phyloP scores from a whole-genome alignment of 768 basidiomycete species.

The Mycena maculata region DNA sequence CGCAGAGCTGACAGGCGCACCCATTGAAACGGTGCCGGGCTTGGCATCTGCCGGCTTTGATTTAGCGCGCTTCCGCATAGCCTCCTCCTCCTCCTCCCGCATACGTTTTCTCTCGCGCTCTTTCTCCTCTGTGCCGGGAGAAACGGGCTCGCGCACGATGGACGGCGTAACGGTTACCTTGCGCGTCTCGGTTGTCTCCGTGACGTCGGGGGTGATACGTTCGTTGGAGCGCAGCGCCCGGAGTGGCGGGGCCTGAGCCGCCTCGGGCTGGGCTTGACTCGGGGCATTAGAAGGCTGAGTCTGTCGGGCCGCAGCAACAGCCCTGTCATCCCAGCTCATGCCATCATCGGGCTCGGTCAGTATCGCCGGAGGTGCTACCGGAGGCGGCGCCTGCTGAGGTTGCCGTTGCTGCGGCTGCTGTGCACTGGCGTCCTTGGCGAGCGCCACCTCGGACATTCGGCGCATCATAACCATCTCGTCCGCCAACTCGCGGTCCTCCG shows the following conservation, averaged over 20 bases:
- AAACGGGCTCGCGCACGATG: constrained; percentile 67
- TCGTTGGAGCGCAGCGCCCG: constrained; percentile 63
- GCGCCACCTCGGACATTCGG: constrained; percentile 42
- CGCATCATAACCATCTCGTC: constrained; percentile 60
- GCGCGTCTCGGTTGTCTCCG: constrained; percentile 77
- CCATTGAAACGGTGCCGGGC: constrained; percentile 53
- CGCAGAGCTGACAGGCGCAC: constrained; percentile 57
- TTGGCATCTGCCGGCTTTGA: constrained; percentile 61
- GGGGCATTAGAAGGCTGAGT: constrained; percentile 16
- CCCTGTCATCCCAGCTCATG: constrained; percentile 88
- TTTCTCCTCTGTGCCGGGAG: constrained; percentile 8
- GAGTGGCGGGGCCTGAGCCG: constrained; percentile 44
- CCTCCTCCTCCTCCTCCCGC: constrained; percentile 55
- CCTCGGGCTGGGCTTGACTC: constrained; percentile 46
- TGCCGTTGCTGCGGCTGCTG: constrained; percentile 5
- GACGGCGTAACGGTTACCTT: constrained; percentile 83
- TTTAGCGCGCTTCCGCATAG: constrained; percentile 64
- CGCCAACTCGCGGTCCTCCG: constrained; percentile 73
- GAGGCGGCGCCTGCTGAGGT: too few species aligned
- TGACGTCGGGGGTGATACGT: constrained; percentile 69
- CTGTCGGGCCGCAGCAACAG: constrained; percentile 65
- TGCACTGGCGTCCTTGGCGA: constrained; percentile 40
- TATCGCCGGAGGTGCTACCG: neutral
- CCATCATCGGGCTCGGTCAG: constrained; percentile 82
- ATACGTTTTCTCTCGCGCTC: constrained; percentile 29